A percentile compares a stretch with the other conserved stretches of the same genome.
phyloP scores from a whole-genome alignment of 257 asterid genomes.

The Nicotiana sylvestris region DNA sequence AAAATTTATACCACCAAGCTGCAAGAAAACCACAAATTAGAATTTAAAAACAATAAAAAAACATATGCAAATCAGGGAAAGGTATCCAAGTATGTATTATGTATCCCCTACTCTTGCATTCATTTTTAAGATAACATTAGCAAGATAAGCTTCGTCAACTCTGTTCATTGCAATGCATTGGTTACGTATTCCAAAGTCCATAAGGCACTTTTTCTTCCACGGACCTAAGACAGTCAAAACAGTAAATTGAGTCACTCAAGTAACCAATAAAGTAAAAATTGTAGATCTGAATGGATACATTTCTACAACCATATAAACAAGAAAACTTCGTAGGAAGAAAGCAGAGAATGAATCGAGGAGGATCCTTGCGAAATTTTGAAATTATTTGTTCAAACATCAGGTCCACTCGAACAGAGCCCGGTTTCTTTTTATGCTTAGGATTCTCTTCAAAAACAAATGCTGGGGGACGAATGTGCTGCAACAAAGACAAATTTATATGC shows the following conservation, averaged over 20 bases:
- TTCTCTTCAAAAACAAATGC: constrained; percentile 38
- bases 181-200: constrained; percentile 37
- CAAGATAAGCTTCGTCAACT: constrained; percentile 33
- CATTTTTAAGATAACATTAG: constrained; percentile 38
- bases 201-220: constrained; percentile 45
- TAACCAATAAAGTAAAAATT: neutral
- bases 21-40: neutral
- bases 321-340: constrained; percentile 36
- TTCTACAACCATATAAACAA: constrained; percentile 35
- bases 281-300: neutral
- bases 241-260: neutral
- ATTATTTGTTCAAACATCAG: constrained; percentile 34
- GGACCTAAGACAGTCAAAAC: constrained; percentile 26
- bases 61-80: neutral
- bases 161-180: constrained; percentile 38
- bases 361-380: constrained; percentile 26
- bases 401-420: constrained; percentile 38
- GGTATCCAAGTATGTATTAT: too few relatives aligned
- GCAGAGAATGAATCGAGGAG: constrained; percentile 44
- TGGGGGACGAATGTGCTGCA: constrained; percentile 37
- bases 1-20: constrained; percentile 48
- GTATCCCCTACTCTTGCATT: constrained; percentile 31
- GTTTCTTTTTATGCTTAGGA: constrained; percentile 26
- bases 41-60: neutral
- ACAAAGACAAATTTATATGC: neutral